Base-by-base conservation (phyloP, 192 early-diverging fungal genomes). In the Coemansia sp. region DNA sequence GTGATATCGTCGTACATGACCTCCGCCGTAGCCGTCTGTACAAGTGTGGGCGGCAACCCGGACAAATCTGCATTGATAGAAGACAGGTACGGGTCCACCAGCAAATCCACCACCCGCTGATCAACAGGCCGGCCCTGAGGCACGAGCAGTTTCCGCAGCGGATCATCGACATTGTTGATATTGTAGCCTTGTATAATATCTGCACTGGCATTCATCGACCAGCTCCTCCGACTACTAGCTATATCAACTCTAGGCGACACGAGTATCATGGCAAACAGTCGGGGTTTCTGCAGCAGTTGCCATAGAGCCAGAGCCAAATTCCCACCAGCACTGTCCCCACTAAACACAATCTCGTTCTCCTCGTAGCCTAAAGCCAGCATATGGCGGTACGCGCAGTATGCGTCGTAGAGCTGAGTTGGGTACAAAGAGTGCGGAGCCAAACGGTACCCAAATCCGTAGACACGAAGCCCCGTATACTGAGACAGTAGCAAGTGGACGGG, bases 361-460 rank as follows among this genome's bases (percentile, higher is more conserved):
- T 33, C 10, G 20, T 70, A 66, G 2, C 71, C 77, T 36, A 62
- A 23, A 0, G 23, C 28, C 13, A 34, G 63, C 55, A 97, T 71
- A 59, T 85, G 90, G 0, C 85, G 36, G 66, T 90, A 93, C 0
- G 92, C 91, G 18, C 90, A 88, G 21, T 92, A 60, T 9, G 90
- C 87, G 68, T 98, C 95, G 36, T 91, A 85, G 5, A 98, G 65
- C 34, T 90, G 92, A 11, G 87, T 76, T 9, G 94, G 95, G 69
- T 93, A 98, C 11, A 88, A 85, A 21, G 86, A 71, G 61, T 91
- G 86, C 0, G 95, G 94, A 0, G 94, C 88, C 18, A 96, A 69
- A 9, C 95, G 77, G 73, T 98, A 96, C 66, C 89, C 86, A 24
- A 92, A 76, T 7, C 81, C 88, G 67, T 50, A 69, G 1, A 84